Evolutionary conservation across 2,329 filamentous ascomycete genomes (phyloP).

Genomic region (Hysterium pulicare): DNA sequence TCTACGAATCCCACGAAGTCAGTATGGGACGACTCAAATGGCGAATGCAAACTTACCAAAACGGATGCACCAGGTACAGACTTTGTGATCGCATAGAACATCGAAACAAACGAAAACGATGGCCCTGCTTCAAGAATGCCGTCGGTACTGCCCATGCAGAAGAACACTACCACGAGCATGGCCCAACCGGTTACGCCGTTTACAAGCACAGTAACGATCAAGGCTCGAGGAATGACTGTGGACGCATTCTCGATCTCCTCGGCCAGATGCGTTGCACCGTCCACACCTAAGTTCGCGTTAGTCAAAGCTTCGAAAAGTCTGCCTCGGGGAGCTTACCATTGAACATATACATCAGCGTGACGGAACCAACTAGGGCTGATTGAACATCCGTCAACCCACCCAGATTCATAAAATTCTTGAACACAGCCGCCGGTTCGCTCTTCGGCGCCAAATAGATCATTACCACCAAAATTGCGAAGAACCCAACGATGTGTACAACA

Average conservation of each 20-base stretch:
- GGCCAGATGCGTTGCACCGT: conserved; percentile 42
- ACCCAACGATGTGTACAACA: conserved; percentile 45
- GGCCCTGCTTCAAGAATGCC: conserved; percentile 1
- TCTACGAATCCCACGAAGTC: too few species aligned
- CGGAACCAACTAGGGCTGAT: conserved; percentile 36
- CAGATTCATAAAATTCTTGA: conserved; percentile 42
- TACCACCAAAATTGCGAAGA: conserved; percentile 45
- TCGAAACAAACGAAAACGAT: conserved; percentile 25
- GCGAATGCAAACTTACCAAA: conserved; percentile 23
- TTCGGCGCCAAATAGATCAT: conserved; percentile 21
- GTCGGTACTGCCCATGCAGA: conserved; percentile 37
- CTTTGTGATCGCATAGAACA: conserved; percentile 34
- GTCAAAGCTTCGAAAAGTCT: too few species aligned
- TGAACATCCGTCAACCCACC: conserved; percentile 42
- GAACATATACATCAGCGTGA: conserved; percentile 23
- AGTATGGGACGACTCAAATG: too few species aligned
- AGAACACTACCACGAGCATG: conserved; percentile 40
- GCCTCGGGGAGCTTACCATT: conserved; percentile 9
- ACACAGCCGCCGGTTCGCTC: conserved; percentile 34
- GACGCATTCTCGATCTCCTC: conserved; percentile 24
- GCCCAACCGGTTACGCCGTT: conserved; percentile 40
- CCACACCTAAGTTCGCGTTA: too few species aligned
- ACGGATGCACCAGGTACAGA: conserved; percentile 37
- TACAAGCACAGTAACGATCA: conserved; percentile 38
- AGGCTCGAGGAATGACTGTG: conserved; percentile 31